Conservation (phyloP, 345 rosid genomes). For the Kernera saxatilis region DNA sequence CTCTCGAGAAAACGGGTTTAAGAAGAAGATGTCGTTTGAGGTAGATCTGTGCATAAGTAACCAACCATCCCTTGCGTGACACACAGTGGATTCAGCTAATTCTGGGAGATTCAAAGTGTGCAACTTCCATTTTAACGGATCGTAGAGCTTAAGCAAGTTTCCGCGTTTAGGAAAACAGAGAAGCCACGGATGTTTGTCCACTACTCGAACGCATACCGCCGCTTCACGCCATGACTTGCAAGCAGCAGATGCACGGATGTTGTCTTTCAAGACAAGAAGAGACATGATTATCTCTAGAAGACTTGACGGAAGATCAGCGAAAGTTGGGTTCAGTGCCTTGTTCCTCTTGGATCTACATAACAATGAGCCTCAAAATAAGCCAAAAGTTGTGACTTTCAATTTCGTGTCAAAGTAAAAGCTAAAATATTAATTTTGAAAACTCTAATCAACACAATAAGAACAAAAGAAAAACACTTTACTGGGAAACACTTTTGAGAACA, state of each 20-base stretch:
- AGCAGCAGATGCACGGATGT: background rate
- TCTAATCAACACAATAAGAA: no score
- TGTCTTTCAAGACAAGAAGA: no score
- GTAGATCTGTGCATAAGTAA: conserved; percentile 41
- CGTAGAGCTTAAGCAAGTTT: background rate
- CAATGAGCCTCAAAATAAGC: no score
- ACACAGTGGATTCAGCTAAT: conserved; percentile 38
- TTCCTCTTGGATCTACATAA: no score
- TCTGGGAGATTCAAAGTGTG: background rate
- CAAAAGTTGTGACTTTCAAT: no score
- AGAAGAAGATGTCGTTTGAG: conserved; percentile 49
- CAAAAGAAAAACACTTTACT: no score
- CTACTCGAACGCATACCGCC: background rate
- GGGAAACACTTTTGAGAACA: no score
- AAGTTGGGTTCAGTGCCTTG: no score
- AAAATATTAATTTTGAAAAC: no score
- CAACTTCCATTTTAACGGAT: background rate
- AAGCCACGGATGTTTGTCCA: background rate
- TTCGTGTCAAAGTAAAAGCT: no score
- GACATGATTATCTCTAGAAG: no score
- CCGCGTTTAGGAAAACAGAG: background rate
- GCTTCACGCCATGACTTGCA: background rate
- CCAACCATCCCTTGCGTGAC: conserved; percentile 56
- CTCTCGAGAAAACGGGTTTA: conserved; percentile 48
- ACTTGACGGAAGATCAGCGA: no score